phyloP scores from a whole-genome alignment of 208 protist species.

The Naegleria gruberi region DNA sequence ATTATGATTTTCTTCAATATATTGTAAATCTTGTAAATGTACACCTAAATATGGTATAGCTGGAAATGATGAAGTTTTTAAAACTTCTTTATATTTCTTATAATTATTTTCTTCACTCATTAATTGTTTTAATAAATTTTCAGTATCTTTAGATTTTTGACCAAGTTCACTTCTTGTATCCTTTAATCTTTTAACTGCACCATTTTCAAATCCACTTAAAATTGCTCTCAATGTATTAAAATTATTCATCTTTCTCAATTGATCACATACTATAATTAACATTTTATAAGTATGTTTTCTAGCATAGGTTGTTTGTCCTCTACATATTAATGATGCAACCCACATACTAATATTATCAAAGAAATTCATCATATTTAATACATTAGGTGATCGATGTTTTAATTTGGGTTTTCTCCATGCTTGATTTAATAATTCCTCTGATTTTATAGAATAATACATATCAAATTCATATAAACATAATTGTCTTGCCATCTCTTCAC shows the following conservation, averaged over 20 bases:
- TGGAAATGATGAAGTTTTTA: not conserved
- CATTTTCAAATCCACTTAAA: slow-evolving; percentile 16
- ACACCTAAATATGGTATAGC: slow-evolving; percentile 34
- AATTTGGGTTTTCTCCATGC: slow-evolving; percentile 21
- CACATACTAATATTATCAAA: not conserved
- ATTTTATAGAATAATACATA: not conserved
- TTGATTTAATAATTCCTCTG: slow-evolving; percentile 32
- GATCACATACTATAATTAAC: not conserved
- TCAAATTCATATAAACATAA: slow-evolving; percentile 11
- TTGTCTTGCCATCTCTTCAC: slow-evolving; percentile 23
- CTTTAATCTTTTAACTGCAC: slow-evolving; percentile 29
- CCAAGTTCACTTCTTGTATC: slow-evolving; percentile 29
- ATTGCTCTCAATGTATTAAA: slow-evolving; percentile 31
- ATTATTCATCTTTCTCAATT: slow-evolving; percentile 24
- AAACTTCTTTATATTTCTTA: not conserved
- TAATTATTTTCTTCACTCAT: slow-evolving; percentile 19
- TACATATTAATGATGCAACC: slow-evolving; percentile 11
- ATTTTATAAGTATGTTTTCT: not conserved
- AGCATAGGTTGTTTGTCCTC: no score
- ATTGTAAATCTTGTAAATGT: slow-evolving; percentile 34
- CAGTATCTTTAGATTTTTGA: slow-evolving; percentile 22
- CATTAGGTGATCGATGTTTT: slow-evolving; percentile 5
- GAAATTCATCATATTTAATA: slow-evolving; percentile 15
- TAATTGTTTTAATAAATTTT: slow-evolving; percentile 22
- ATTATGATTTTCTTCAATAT: slow-evolving; percentile 16